Percentiles rank a stretch among this genome's conserved stretches.
Evolutionary conservation across 2,329 filamentous ascomycete species (phyloP).

Genomic region (Alternaria angustiovoidea): DNA sequence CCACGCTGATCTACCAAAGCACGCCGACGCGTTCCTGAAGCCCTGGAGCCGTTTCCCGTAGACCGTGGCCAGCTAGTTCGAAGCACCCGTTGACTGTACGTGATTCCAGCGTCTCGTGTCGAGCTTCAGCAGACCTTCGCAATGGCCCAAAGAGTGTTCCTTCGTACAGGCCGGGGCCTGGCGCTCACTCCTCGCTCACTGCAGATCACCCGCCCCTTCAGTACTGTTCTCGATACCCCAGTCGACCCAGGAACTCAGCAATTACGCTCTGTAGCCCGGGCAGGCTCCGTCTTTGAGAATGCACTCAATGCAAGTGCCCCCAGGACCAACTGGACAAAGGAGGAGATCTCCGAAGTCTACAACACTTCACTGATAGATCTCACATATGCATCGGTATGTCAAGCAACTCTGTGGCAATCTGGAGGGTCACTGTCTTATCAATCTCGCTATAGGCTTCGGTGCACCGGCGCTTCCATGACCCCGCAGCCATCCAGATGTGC

Average conservation of each 20-base stretch:
- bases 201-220: conserved; percentile 30
- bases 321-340: conserved; percentile 79
- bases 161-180: conserved; percentile 9
- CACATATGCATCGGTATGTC: conserved; percentile 72
- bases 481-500: conserved; percentile 86
- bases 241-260: conserved; percentile 35
- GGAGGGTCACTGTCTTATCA: conserved; percentile 6
- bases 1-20: conserved; percentile 9
- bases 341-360: conserved; percentile 84
- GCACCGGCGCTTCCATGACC: conserved; percentile 86
- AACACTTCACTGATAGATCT: conserved; percentile 82
- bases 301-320: conserved; percentile 69
- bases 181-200: not conserved
- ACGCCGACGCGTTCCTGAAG: conserved; percentile 11
- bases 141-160: conserved; percentile 15
- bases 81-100: conserved; percentile 3
- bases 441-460: conserved; percentile 67
- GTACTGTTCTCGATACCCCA: conserved; percentile 45
- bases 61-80: conserved; percentile 5
- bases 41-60: not conserved
- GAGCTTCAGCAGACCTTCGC: conserved; percentile 2
- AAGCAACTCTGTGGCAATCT: conserved; percentile 13
- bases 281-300: conserved; percentile 39
- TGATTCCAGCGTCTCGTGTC: conserved; percentile 1
- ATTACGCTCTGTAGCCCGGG: conserved; percentile 20